Conservation (phyloP, 441 rosid species). For the Populus hybrid region DNA sequence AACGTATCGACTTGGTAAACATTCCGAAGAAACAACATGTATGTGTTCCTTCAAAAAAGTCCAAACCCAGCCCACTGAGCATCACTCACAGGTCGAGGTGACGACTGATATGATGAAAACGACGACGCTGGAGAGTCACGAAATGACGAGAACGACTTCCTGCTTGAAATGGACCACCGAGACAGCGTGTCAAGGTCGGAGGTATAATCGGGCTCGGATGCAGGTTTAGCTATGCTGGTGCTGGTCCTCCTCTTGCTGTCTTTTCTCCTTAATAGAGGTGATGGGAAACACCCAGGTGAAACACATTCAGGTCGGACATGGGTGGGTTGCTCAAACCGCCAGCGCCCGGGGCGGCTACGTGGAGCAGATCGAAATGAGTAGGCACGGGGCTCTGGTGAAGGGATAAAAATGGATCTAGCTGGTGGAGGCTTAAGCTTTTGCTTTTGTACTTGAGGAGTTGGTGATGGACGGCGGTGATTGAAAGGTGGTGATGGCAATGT, state of each 20-base stretch:
- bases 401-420: constrained; percentile 29
- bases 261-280: constrained; percentile 42
- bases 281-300: constrained; percentile 66
- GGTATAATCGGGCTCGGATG: constrained; percentile 29
- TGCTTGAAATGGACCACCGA: constrained; percentile 55
- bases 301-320: constrained; percentile 37
- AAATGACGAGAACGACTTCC: constrained; percentile 53
- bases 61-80: constrained; percentile 74
- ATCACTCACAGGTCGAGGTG: constrained; percentile 49
- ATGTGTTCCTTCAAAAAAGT: constrained; percentile 40
- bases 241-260: constrained; percentile 33
- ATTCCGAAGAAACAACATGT: background rate
- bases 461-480: constrained; percentile 22
- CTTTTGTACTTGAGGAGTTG: constrained; percentile 22
- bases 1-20: background rate
- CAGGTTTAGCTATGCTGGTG: constrained; percentile 21
- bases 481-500: constrained; percentile 15
- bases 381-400: constrained; percentile 38
- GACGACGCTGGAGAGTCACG: constrained; percentile 57
- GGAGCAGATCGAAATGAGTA: constrained; percentile 64
- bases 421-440: constrained; percentile 70
- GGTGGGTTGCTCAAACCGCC: constrained; percentile 45
- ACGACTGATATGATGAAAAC: constrained; percentile 53
- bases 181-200: constrained; percentile 46
- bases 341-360: constrained; percentile 52